Evolutionary conservation across 257 asterid species (phyloP).

Genomic region (Nicotiana sylvestris): DNA sequence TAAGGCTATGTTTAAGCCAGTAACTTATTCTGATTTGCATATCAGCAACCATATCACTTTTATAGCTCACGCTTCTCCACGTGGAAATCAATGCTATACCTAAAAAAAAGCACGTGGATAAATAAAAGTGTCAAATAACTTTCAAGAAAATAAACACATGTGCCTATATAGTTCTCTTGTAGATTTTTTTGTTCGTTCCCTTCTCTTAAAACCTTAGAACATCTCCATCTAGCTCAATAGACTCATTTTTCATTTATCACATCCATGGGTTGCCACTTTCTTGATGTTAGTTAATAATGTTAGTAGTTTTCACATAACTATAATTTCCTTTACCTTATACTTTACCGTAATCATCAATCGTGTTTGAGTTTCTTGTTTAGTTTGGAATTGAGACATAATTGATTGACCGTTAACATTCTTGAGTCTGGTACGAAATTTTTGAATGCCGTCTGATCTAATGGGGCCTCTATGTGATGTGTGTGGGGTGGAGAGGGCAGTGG

Average conservation of each 20-base stretch:
- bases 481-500: conserved; percentile 40
- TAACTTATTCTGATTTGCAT: not conserved
- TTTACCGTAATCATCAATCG: no score
- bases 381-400: not conserved
- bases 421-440: no score
- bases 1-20: not conserved
- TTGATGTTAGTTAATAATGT: not conserved
- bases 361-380: not conserved
- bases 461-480: conserved; percentile 63
- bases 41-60: not conserved
- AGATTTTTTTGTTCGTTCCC: not conserved
- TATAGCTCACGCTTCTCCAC: not conserved
- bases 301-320: not conserved
- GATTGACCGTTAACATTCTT: not conserved
- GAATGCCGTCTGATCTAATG: not conserved
- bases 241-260: not conserved
- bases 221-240: not conserved
- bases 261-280: not conserved
- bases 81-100: not conserved
- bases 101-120: not conserved
- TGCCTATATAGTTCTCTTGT: not conserved
- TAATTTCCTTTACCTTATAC: not conserved
- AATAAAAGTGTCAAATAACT: not conserved
- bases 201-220: not conserved
- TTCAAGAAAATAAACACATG: not conserved